Evolutionary conservation across 2,329 filamentous ascomycete genomes (phyloP).

Genomic region (Pestalotiopsis sp.): DNA sequence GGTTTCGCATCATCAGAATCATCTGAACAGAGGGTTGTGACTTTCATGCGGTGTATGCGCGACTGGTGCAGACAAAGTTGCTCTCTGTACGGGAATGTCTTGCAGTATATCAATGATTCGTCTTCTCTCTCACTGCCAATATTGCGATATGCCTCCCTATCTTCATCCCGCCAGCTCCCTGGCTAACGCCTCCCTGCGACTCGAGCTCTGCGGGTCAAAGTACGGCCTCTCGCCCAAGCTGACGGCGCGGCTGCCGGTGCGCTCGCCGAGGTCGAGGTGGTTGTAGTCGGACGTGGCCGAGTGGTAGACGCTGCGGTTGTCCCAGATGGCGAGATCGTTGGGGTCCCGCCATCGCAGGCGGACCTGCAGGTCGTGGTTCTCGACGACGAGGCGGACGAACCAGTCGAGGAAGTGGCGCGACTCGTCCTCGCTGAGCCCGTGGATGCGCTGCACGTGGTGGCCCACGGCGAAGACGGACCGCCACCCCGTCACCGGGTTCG

Average conservation of each 20-base stretch:
- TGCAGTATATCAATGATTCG: too few species aligned
- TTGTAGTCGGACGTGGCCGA: conserved; percentile 53
- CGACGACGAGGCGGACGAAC: conserved; percentile 26
- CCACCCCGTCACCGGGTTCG: conserved; percentile 65
- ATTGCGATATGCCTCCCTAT: too few species aligned
- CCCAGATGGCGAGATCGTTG: conserved; percentile 52
- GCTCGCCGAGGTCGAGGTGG: conserved; percentile 40
- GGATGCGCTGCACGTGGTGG: conserved; percentile 25
- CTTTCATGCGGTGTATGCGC: too few species aligned
- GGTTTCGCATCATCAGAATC: too few species aligned
- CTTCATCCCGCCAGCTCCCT: background rate
- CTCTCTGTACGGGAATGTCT: too few species aligned
- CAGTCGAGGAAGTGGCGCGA: conserved; percentile 21
- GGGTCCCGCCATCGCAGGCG: conserved; percentile 32
- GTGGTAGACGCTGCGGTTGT: conserved; percentile 55
- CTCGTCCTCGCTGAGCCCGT: conserved; percentile 25
- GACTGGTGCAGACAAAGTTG: too few species aligned
- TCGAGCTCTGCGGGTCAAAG: conserved; percentile 45
- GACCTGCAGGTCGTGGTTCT: conserved; percentile 31
- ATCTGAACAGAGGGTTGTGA: too few species aligned
- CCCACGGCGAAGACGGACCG: conserved; percentile 43
- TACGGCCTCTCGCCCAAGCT: conserved; percentile 52
- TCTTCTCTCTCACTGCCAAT: too few species aligned
- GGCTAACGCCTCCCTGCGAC: conserved; percentile 40
- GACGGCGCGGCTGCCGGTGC: conserved; percentile 47